A percentile compares a stretch with the other conserved stretches of the same genome.
These are phyloP conservation scores for Suhomyces xylopsoci DNA, from an alignment of 805 yeast species.

Conservation along the genomic window DNA sequence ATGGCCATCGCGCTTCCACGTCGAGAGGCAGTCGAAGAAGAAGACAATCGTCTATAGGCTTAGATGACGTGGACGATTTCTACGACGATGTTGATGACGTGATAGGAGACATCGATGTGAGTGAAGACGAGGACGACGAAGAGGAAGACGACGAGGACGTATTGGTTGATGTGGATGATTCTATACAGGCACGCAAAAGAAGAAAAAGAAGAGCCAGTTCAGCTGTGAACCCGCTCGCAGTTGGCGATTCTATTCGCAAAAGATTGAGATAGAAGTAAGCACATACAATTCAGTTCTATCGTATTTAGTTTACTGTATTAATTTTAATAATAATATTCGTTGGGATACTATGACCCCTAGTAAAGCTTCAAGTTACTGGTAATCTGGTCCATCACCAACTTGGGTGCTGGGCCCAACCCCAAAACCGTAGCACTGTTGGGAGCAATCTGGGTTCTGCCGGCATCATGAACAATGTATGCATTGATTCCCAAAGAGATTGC, in stretches of 20 bases:
- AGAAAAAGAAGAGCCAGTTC: slow-evolving; percentile 40
- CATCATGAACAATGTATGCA: slow-evolving; percentile 84
- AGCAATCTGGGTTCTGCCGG: slow-evolving; percentile 95
- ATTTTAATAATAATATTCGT: background rate
- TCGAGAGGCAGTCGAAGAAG: slow-evolving; percentile 31
- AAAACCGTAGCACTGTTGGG: slow-evolving; percentile 94
- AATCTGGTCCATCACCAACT: slow-evolving; percentile 68
- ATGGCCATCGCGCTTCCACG: slow-evolving; percentile 28
- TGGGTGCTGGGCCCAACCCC: slow-evolving; percentile 98
- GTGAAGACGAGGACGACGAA: slow-evolving; percentile 28
- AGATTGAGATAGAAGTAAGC: slow-evolving; percentile 6
- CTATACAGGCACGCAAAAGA: slow-evolving; percentile 23
- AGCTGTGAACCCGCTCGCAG: slow-evolving; percentile 39
- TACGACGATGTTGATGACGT: slow-evolving; percentile 41
- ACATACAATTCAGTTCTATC: slow-evolving; percentile 1
- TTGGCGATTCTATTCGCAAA: slow-evolving; percentile 11
- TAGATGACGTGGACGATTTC: slow-evolving; percentile 34
- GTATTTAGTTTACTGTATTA: slow-evolving; percentile 1
- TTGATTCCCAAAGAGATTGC: slow-evolving; percentile 80
- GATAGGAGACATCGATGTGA: slow-evolving; percentile 32
- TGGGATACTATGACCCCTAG: slow-evolving; percentile 24
- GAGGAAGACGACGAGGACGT: slow-evolving; percentile 33
- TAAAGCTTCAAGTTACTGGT: slow-evolving; percentile 78
- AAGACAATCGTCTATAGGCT: slow-evolving; percentile 37
- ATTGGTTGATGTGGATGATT: slow-evolving; percentile 36